These are phyloP conservation scores for Serendipita sp. DNA, from an alignment of 768 basidiomycete species.

Conservation along the genomic window DNA sequence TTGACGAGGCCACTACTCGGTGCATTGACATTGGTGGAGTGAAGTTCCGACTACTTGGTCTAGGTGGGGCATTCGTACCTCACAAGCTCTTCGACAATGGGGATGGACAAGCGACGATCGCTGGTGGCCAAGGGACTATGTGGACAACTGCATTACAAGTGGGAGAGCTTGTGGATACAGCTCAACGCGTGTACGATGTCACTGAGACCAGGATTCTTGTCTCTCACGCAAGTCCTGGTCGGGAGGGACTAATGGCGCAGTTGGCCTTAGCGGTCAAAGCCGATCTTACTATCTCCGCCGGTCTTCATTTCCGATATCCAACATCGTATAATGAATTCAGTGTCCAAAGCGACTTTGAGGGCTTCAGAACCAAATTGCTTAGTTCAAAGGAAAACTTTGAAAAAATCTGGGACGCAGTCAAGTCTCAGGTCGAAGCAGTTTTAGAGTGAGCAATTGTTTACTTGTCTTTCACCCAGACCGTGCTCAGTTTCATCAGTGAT, in stretches of 20 bases:
- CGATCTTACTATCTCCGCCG: slow-evolving; percentile 85
- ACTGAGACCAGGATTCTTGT: slow-evolving; percentile 89
- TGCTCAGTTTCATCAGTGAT: slow-evolving; percentile 26
- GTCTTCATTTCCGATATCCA: slow-evolving; percentile 95
- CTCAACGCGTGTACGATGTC: slow-evolving; percentile 82
- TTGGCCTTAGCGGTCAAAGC: slow-evolving; percentile 83
- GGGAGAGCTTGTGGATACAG: slow-evolving; percentile 94
- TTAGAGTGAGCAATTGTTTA: slow-evolving; percentile 38
- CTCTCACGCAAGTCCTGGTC: slow-evolving; percentile 80
- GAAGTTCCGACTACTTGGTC: slow-evolving; percentile 83
- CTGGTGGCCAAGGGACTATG: slow-evolving; percentile 95
- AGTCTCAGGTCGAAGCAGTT: slow-evolving; percentile 75
- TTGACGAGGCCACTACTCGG: slow-evolving; percentile 93
- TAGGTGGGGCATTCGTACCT: slow-evolving; percentile 86
- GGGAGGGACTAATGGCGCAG: slow-evolving; percentile 85
- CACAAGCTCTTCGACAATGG: slow-evolving; percentile 95
- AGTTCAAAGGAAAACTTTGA: slow-evolving; percentile 70
- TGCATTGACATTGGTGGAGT: slow-evolving; percentile 84
- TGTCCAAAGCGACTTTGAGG: slow-evolving; percentile 77
- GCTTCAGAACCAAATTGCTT: slow-evolving; percentile 64
- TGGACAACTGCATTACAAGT: slow-evolving; percentile 97
- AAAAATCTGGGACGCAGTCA: slow-evolving; percentile 91
- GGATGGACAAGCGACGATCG: slow-evolving; percentile 89
- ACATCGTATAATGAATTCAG: slow-evolving; percentile 95
- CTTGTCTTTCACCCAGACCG: neutral